These are phyloP conservation scores for Priceomyces medius DNA, from an alignment of 805 yeast species.

Conservation along the genomic window DNA sequence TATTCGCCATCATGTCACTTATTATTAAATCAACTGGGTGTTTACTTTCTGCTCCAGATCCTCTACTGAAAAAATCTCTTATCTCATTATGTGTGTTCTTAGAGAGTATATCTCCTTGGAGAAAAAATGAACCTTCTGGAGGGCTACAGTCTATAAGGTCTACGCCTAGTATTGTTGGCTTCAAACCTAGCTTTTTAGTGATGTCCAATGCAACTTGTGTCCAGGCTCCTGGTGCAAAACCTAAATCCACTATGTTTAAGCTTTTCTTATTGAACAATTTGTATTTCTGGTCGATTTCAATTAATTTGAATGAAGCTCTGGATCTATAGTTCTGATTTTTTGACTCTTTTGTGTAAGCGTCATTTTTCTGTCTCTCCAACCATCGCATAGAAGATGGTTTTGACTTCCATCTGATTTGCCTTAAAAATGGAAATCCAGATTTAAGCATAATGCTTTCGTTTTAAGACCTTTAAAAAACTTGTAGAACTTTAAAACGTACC, in stretches of 20 bases:
- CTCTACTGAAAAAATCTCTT: conserved; percentile 46
- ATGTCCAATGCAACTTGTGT: conserved; percentile 72
- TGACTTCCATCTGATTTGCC: conserved; percentile 6
- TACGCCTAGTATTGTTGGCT: conserved; percentile 70
- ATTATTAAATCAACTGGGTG: conserved; percentile 46
- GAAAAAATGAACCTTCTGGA: conserved; percentile 35
- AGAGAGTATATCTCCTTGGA: conserved; percentile 42
- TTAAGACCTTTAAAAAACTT: too few species aligned
- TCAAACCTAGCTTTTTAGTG: conserved; percentile 27
- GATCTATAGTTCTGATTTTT: conserved; percentile 62
- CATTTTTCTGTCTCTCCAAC: conserved; percentile 69
- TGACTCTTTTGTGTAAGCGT: conserved; percentile 67
- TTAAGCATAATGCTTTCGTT: background rate
- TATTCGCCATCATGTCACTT: conserved; percentile 88
- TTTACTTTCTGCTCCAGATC: conserved; percentile 16
- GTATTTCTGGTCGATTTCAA: conserved; percentile 69
- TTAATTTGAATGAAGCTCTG: conserved; percentile 86
- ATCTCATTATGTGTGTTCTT: conserved; percentile 56
- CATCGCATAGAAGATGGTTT: conserved; percentile 62
- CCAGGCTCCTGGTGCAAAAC: conserved; percentile 96
- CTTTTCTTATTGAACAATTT: conserved; percentile 52
- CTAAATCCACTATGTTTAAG: conserved; percentile 75
- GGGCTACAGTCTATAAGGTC: conserved; percentile 44
- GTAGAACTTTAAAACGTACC: background rate
- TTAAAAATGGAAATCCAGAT: background rate